Base-by-base conservation (phyloP, 345 rosid genomes). In the Erucastrum elatum region DNA sequence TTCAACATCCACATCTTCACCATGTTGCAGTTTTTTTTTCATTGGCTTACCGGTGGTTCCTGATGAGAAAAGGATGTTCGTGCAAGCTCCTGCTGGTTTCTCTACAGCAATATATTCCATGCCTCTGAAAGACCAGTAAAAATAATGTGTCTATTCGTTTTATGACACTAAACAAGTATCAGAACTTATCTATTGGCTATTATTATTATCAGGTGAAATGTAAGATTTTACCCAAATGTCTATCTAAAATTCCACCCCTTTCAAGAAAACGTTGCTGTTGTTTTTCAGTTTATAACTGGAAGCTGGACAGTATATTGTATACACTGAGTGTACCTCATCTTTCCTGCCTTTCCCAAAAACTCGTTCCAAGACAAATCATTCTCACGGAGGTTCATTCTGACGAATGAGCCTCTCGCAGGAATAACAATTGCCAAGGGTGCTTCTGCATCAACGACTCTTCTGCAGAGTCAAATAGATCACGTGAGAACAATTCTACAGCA, bases 11-110 rank as follows among this genome's bases (percentile, higher is more conserved):
- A 17, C n/a, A 66, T 72, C 62, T 33, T 55, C 53, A 53, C 30
- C 53, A 62, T 63, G 72, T 55, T 30, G 41, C 27, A 3, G 41
- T 56, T n/a, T 64, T 12, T 68, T 41, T 39, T 3, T 5, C 10
- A 67, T 78, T 74, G 66, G 53, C 60, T 17, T 84, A 94, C 99
- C 99, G 81, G 99, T 94, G 70, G 99, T 94, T 77, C 99, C 99
- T 74, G 99, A 94, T 68, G 99, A 94, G 82, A 94, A 93, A 76
- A 94, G 98, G 29, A 94, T 86, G 82, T 94, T 94, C 75, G 94
- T 89, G 81, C 75, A 87, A 58, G 92, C 94, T 81, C 89, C 99
- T 2, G 90, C 81, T 1, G 98, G 90, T 76, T 82, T 86, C 70
- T 94, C 96, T 10, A 90, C 92, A 13, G 92, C 91, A 80, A 78